Evolutionary conservation across 2,329 filamentous ascomycete genomes (phyloP).

Genomic region (Aspergillus novoparasiticus): DNA sequence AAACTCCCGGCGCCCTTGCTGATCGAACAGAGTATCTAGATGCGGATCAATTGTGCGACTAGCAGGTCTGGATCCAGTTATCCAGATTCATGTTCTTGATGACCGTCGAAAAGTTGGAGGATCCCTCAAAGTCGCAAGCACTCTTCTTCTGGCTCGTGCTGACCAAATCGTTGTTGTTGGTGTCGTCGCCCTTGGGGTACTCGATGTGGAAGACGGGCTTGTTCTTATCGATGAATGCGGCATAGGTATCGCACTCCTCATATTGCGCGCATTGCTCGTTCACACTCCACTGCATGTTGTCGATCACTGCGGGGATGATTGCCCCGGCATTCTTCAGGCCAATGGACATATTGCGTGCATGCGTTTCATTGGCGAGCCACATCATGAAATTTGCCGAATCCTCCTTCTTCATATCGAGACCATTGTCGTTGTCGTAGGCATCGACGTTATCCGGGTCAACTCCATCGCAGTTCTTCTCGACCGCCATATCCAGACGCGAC

Average conservation of each 20-base stretch:
- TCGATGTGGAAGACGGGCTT: slow-evolving; percentile 77
- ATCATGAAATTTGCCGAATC: slow-evolving; percentile 62
- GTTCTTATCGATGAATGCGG: slow-evolving; percentile 58
- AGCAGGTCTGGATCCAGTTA: slow-evolving; percentile 64
- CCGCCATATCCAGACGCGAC: slow-evolving; percentile 60
- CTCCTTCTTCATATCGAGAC: slow-evolving; percentile 58
- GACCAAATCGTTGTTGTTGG: slow-evolving; percentile 39
- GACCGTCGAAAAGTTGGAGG: slow-evolving; percentile 62
- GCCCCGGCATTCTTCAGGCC: slow-evolving; percentile 70
- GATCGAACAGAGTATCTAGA: slow-evolving; percentile 1
- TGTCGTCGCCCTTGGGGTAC: slow-evolving; percentile 59
- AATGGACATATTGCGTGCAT: slow-evolving; percentile 58
- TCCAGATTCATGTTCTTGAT: slow-evolving; percentile 68
- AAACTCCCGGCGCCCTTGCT: slow-evolving; percentile 7
- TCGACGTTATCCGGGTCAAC: slow-evolving; percentile 74
- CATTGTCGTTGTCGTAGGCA: slow-evolving; percentile 66
- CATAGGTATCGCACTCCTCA: slow-evolving; percentile 61
- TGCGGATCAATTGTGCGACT: background rate
- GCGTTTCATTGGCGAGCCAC: slow-evolving; percentile 61
- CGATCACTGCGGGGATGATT: slow-evolving; percentile 57
- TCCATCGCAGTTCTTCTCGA: slow-evolving; percentile 65
- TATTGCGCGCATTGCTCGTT: slow-evolving; percentile 70
- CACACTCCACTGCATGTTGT: slow-evolving; percentile 65
- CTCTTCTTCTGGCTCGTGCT: slow-evolving; percentile 34
- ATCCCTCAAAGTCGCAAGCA: slow-evolving; percentile 53